Evolutionary conservation across 495 filamentous ascomycete species (phyloP).

Genomic region (Neurospora sp.): DNA sequence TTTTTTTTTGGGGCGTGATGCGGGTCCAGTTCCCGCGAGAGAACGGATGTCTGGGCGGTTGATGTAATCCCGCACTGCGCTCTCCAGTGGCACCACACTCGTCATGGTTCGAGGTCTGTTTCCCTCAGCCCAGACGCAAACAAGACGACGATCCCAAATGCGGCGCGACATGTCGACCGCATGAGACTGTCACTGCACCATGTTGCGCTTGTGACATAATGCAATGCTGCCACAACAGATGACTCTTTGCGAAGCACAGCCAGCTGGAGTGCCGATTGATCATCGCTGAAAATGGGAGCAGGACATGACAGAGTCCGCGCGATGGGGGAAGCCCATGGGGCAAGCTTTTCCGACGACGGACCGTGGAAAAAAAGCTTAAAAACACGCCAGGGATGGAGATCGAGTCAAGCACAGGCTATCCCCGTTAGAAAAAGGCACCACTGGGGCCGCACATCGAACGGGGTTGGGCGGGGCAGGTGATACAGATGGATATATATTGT

Average conservation of each 20-base stretch:
- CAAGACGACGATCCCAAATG: neutral
- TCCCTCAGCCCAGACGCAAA: neutral
- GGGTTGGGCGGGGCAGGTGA: neutral
- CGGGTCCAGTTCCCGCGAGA: conserved; percentile 1
- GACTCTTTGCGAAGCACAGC: neutral
- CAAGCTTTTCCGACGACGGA: neutral
- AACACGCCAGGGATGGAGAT: neutral
- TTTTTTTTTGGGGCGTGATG: neutral
- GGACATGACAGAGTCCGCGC: neutral
- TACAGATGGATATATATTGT: conserved; percentile 1
- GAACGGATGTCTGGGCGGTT: neutral
- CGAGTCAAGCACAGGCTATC: conserved; percentile 2
- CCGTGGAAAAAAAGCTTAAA: neutral
- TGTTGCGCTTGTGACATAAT: neutral
- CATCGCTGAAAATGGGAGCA: neutral
- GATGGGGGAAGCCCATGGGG: neutral
- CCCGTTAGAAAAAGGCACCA: conserved; percentile 9
- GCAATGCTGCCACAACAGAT: neutral
- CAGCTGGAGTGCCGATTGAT: neutral
- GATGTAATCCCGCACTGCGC: neutral
- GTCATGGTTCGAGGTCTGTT: neutral
- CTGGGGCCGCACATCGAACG: conserved; percentile 7
- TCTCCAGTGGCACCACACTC: neutral
- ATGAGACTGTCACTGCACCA: neutral
- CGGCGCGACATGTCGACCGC: neutral